These are phyloP conservation scores for Rosa rugosa DNA, from an alignment of 306 rosid genomes.

Conservation along the genomic window DNA sequence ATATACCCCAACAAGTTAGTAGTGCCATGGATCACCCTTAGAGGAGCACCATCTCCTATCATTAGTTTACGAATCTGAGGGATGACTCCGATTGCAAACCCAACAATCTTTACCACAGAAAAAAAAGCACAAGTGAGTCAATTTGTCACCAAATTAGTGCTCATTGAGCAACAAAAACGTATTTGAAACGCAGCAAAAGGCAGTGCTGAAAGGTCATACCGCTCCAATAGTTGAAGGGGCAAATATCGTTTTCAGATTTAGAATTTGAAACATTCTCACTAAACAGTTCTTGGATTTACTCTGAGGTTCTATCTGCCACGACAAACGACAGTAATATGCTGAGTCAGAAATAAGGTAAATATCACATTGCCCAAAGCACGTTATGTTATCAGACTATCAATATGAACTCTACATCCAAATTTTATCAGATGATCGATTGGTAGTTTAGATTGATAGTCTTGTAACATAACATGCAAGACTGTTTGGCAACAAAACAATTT, in stretches of 20 bases:
- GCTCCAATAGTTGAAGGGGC: constrained; percentile 86
- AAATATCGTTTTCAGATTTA: constrained; percentile 57
- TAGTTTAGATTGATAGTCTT: background rate
- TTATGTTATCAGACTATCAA: background rate
- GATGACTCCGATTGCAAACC: constrained; percentile 60
- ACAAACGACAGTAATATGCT: background rate
- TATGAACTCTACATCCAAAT: background rate
- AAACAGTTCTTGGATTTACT: constrained; percentile 31
- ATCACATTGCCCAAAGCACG: background rate
- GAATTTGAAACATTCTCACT: constrained; percentile 26
- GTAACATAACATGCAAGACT: background rate
- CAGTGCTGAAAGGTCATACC: constrained; percentile 33
- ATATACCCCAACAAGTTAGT: constrained; percentile 65
- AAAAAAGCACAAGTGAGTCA: background rate
- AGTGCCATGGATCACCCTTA: constrained; percentile 65
- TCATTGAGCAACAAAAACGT: background rate
- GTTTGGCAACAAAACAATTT: background rate
- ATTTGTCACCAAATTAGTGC: background rate
- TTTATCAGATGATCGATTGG: background rate
- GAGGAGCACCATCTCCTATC: constrained; percentile 70
- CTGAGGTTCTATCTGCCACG: constrained; percentile 38
- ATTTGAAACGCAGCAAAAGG: background rate
- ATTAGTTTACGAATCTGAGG: constrained; percentile 42
- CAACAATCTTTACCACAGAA: constrained; percentile 45
- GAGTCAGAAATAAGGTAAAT: background rate